phyloP scores from a whole-genome alignment of 352 stramenopile genomes.

The Albugo candida region DNA sequence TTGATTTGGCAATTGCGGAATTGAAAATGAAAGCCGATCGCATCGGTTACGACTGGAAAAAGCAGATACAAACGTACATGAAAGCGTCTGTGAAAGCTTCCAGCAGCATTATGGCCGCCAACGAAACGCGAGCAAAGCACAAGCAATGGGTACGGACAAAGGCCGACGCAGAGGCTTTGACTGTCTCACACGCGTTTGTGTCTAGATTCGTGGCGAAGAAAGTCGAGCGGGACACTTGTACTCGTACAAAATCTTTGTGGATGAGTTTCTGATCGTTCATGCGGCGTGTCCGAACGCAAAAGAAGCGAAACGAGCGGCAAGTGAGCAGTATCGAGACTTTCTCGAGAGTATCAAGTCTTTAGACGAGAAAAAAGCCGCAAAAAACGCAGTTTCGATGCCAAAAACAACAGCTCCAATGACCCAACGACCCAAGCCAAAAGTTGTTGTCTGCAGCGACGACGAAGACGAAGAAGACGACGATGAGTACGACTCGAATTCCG shows the following conservation, averaged over 20 bases:
- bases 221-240: slow-evolving; percentile 5
- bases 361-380: background rate
- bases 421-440: slow-evolving; percentile 10
- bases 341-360: slow-evolving; percentile 17
- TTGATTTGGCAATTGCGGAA: slow-evolving; percentile 12
- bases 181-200: too few species aligned
- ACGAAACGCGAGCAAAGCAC: slow-evolving; percentile 34
- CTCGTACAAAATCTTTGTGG: slow-evolving; percentile 39
- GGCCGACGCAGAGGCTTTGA: too few species aligned
- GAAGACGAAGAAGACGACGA: slow-evolving; percentile 30
- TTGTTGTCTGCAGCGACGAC: slow-evolving; percentile 39
- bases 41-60: slow-evolving; percentile 28
- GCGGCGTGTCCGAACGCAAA: slow-evolving; percentile 42
- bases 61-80: slow-evolving; percentile 24
- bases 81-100: slow-evolving; percentile 19
- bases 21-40: slow-evolving; percentile 18
- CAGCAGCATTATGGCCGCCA: slow-evolving; percentile 39
- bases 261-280: slow-evolving; percentile 22
- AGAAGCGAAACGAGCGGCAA: slow-evolving; percentile 50
- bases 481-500: slow-evolving; percentile 13
- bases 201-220: too few species aligned
- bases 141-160: slow-evolving; percentile 6
- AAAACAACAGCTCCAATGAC: background rate
- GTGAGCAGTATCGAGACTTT: slow-evolving; percentile 45
- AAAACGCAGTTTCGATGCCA: background rate